Evolutionary conservation across 306 rosid genomes (phyloP).

Genomic region (Adenanthera pavonina): DNA sequence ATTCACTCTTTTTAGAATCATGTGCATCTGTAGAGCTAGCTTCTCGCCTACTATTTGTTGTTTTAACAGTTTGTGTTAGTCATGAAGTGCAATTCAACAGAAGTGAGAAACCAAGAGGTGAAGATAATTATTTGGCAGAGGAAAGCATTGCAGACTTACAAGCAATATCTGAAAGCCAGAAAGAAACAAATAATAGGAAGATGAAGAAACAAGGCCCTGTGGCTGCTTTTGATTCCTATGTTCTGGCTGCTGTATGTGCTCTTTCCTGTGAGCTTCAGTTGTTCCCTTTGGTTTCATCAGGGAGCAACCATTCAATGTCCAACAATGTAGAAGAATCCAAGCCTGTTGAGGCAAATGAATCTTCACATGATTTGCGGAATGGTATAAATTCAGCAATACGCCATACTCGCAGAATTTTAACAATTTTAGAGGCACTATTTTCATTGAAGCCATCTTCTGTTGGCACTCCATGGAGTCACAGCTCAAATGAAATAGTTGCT

Average conservation of each 20-base stretch:
- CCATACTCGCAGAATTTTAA: constrained; percentile 89
- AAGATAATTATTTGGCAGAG: constrained; percentile 57
- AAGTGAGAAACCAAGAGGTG: constrained; percentile 76
- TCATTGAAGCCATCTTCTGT: constrained; percentile 90
- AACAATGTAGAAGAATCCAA: constrained; percentile 54
- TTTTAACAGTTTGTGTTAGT: constrained; percentile 93
- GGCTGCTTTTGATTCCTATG: constrained; percentile 97
- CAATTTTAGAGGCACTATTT: constrained; percentile 91
- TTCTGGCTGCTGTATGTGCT: constrained; percentile 95
- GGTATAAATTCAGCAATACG: constrained; percentile 81
- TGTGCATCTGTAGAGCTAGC: constrained; percentile 95
- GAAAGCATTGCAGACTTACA: constrained; percentile 61
- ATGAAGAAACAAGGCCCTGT: constrained; percentile 85
- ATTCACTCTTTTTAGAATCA: constrained; percentile 94
- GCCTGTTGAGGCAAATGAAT: constrained; percentile 64
- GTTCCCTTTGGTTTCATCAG: constrained; percentile 75
- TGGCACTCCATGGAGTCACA: constrained; percentile 98
- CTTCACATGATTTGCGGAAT: constrained; percentile 60
- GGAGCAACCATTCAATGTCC: constrained; percentile 53
- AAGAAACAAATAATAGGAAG: constrained; percentile 60
- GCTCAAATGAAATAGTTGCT: constrained; percentile 97
- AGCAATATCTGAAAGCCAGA: constrained; percentile 57
- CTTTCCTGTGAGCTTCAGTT: constrained; percentile 95
- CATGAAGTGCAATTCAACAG: constrained; percentile 87
- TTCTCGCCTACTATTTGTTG: constrained; percentile 92